Evolutionary conservation across 768 basidiomycete species (phyloP), one percentile per base, ranked within the genome.

Genomic region (Kwoniella mangroviensis): DNA sequence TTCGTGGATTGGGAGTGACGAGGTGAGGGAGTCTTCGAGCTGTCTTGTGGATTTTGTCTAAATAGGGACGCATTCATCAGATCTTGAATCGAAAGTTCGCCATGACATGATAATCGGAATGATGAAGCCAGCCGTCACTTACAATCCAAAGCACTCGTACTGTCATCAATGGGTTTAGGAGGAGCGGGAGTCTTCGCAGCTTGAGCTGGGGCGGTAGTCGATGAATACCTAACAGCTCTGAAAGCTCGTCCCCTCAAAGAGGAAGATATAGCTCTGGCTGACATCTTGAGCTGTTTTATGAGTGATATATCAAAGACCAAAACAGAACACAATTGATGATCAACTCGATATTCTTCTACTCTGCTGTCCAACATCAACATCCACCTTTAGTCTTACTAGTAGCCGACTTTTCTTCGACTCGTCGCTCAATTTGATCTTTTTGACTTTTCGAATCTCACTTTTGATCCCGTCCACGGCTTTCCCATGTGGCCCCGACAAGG

Each of bases 81-180:
- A 7, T 26, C 17, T 43, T 59, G 11, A 59, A 4, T 26, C 26
- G 4, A 26, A 26, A 26, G 26, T 26, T 26, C 26, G 26, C 26
- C 26, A 26, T 26, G 26, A 59, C 7, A 59, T n/a, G 28, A 59
- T 3, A 21, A 26, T 21, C 42, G 53, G 65, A n/a, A 17, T 42
- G 40, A 11, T 26, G n/a, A 49, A 56, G 22, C 2, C 10, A 21
- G 10, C 56, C 26, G 26, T 42, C 26, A 78, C 82, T 77, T 73
- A 83, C 82, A 98, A 83, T 95, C 94, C 75, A 96, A 86, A 12
- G 96, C 96, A 21, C 93, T 94, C 0, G 96, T 98, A 43, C 93
- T 94, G 83, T 96, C 94, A 81, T 93, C 90, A 69, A 95, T 91
- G 4, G 92, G 86, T 65, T 80, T 82, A 22, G 84, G 83, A 21